Evolutionary conservation across 768 basidiomycete species (phyloP).

Genomic region (Tulasnella sp.): DNA sequence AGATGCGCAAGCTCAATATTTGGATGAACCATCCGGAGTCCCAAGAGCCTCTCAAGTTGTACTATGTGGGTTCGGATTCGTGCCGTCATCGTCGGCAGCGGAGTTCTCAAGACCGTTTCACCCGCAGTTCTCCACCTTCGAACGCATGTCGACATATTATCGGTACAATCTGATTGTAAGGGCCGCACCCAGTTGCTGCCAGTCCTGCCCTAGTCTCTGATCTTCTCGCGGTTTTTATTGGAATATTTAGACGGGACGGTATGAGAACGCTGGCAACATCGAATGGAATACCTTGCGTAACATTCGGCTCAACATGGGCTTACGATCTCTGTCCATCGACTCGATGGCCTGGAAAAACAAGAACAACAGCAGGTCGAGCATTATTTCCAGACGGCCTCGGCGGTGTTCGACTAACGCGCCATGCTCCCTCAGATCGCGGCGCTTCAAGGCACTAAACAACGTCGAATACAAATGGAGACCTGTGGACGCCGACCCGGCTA

Average conservation of each 20-base stretch:
- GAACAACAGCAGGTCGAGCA: slow-evolving; percentile 45
- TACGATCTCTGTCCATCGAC: slow-evolving; percentile 42
- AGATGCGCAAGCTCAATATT: slow-evolving; percentile 16
- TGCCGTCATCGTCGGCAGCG: background rate
- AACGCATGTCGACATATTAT: slow-evolving; percentile 17
- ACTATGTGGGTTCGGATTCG: background rate
- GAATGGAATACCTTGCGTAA: slow-evolving; percentile 49
- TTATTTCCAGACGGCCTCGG: background rate
- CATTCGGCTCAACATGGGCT: slow-evolving; percentile 48
- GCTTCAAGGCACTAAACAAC: slow-evolving; percentile 22
- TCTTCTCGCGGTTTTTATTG: background rate
- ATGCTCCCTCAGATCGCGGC: slow-evolving; percentile 7
- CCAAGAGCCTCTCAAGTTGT: slow-evolving; percentile 7
- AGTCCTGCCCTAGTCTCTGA: background rate
- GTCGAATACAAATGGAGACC: slow-evolving; percentile 25
- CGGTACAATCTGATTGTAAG: slow-evolving; percentile 12
- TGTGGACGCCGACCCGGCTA: slow-evolving; percentile 18
- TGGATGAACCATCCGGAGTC: slow-evolving; percentile 7
- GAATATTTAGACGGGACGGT: slow-evolving; percentile 37
- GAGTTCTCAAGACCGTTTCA: background rate
- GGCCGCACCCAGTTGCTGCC: background rate
- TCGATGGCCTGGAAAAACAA: slow-evolving; percentile 52
- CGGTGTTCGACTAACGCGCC: background rate
- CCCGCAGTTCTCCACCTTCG: slow-evolving; percentile 16
- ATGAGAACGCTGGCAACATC: slow-evolving; percentile 53